Evolutionary conservation across 495 filamentous ascomycete species (phyloP).

Genomic region (Stereocaulon alpinum): DNA sequence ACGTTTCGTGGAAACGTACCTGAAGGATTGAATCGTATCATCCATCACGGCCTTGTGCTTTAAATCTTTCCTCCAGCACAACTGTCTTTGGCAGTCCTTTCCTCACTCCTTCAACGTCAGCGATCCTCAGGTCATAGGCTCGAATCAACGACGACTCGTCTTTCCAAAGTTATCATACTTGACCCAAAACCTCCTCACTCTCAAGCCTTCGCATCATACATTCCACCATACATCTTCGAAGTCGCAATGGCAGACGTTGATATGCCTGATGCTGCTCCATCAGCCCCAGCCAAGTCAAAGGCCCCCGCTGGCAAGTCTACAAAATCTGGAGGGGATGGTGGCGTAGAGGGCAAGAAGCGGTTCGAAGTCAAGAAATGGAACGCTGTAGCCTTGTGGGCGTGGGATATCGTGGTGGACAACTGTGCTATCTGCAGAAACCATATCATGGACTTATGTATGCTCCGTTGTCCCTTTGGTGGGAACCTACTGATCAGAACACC

Average conservation of each 20-base stretch:
- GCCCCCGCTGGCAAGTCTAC: conserved; percentile 40
- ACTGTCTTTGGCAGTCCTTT: neutral
- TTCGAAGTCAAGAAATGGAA: conserved; percentile 99
- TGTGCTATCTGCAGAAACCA: conserved; percentile 99
- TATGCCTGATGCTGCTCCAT: conserved; percentile 77
- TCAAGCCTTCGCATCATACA: too few species aligned
- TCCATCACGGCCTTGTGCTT: neutral
- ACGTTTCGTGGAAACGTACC: too few species aligned
- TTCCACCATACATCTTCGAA: conserved; percentile 1
- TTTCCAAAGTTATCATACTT: neutral
- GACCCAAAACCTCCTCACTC: neutral
- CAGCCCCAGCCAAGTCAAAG: conserved; percentile 47
- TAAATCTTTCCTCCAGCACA: neutral
- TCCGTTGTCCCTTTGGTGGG: conserved; percentile 5
- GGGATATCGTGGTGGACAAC: conserved; percentile 99
- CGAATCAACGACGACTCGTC: neutral
- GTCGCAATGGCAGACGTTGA: conserved; percentile 85
- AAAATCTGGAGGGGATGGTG: conserved; percentile 41
- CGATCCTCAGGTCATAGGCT: neutral
- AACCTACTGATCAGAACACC: conserved; percentile 15
- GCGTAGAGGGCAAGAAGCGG: conserved; percentile 69
- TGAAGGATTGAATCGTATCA: too few species aligned
- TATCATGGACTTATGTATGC: conserved; percentile 96
- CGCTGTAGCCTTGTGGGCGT: conserved; percentile 97
- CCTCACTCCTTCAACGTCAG: neutral